These are phyloP conservation scores for Groenewaldozyma tartarivorans DNA, from an alignment of 805 yeast species.

Conservation along the genomic window DNA sequence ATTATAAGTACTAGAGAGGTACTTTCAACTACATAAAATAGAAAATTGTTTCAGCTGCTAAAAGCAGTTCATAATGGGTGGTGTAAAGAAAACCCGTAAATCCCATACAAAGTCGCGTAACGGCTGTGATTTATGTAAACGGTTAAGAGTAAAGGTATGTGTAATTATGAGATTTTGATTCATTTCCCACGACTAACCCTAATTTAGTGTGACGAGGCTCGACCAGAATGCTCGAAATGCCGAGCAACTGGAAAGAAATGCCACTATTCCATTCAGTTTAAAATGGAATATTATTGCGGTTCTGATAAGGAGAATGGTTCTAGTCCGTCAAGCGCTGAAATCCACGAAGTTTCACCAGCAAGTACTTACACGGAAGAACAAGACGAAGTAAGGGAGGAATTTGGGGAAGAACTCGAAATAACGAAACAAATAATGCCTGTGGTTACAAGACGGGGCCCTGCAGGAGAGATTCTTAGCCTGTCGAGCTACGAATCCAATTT, in stretches of 20 bases:
- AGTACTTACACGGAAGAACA: background rate
- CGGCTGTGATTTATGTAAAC: slow-evolving; percentile 15
- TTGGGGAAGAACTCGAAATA: background rate
- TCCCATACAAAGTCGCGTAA: slow-evolving; percentile 8
- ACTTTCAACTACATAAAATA: too few species aligned
- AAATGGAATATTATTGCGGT: background rate
- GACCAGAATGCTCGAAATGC: slow-evolving; percentile 14
- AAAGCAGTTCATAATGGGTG: too few species aligned
- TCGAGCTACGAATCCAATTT: background rate
- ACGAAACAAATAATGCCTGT: background rate
- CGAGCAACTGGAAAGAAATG: slow-evolving; percentile 8
- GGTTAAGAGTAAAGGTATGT: slow-evolving; percentile 13
- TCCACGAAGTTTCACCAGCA: background rate
- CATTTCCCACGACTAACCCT: background rate
- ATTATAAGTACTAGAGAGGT: too few species aligned
- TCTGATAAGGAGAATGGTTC: too few species aligned
- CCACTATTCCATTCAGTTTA: slow-evolving; percentile 7
- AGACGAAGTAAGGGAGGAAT: background rate
- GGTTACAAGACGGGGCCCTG: background rate
- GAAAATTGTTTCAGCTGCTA: too few species aligned
- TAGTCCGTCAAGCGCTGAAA: too few species aligned
- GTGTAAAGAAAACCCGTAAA: too few species aligned
- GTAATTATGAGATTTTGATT: background rate
- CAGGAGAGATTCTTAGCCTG: background rate
- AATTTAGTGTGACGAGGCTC: slow-evolving; percentile 12